Evolutionary conservation across 306 rosid genomes (phyloP).

Genomic region (Myrica gale): DNA sequence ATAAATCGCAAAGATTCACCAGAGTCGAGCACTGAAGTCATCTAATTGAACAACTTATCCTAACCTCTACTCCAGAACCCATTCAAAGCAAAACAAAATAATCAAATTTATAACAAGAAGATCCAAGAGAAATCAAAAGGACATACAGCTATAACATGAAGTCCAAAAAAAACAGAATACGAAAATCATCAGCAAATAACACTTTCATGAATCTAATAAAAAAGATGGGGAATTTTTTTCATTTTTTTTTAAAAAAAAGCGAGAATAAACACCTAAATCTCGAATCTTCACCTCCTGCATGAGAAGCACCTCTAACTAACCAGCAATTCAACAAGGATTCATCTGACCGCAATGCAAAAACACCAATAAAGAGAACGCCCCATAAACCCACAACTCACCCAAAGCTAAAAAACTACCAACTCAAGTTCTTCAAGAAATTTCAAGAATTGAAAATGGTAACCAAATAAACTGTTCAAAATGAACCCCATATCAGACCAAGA

Average conservation of each 20-base stretch:
- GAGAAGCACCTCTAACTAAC: neutral
- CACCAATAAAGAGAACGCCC: neutral
- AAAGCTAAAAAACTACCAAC: constrained; percentile 8
- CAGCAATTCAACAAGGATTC: neutral
- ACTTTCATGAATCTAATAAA: neutral
- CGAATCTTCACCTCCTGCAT: neutral
- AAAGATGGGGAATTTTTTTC: neutral
- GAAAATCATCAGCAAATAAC: neutral
- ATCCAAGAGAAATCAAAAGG: neutral
- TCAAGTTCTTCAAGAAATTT: constrained; percentile 23
- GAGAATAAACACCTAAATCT: constrained; percentile 11
- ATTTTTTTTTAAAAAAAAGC: neutral
- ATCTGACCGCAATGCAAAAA: neutral
- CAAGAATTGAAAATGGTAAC: constrained; percentile 15
- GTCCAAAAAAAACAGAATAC: neutral
- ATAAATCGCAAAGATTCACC: too few species aligned
- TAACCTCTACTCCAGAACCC: neutral
- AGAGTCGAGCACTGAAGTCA: too few species aligned
- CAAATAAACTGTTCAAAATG: constrained; percentile 23
- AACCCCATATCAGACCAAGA: constrained; percentile 19
- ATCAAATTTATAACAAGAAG: neutral
- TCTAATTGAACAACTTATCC: neutral
- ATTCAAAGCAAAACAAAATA: neutral
- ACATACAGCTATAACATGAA: neutral
- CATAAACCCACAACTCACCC: constrained; percentile 4